Base-by-base conservation (phyloP, 2,329 filamentous ascomycete species). In the Aspergillus sp. region DNA sequence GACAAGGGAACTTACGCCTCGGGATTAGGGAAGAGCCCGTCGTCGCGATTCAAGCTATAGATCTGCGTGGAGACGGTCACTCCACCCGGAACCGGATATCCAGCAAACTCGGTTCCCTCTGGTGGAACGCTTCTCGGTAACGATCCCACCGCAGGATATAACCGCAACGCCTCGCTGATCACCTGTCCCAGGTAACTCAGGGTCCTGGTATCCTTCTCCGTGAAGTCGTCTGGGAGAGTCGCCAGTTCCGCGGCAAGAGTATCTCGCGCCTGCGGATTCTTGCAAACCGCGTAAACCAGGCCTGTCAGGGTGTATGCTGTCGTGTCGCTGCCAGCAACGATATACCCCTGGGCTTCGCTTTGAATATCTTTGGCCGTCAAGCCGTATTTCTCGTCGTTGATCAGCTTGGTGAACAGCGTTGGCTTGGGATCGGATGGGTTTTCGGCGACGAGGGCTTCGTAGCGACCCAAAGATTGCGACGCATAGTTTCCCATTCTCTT, bases 261-360 rank as follows among this genome's bases (percentile, higher is more conserved):
- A 3, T 41, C 29, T 8, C 35, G 36, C 11, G 55, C 33, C 1
- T 20, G 24, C 1, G 19, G 28, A 12, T 50, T 30, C 11, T 31
- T 27, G 15, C 44, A 52, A 3, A 52, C 51, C 1, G 46, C 37
- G 27, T 46, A 48, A 3, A 44, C 37, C 3, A 56, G 45, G 24
- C 71, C 73, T 0, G 69, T 73, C 26, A 74, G 38, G 0, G 67
- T 66, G 8, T 61, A 57, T 1, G 69, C 63, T 0, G 70, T 72
- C 0, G 71, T 74, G 35, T 73, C 69, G 24, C 59, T 68, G 2
- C 71, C 71, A 1, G 69, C 71, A 4, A 68, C 35, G 28, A 74
- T 72, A 39, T 67, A 69, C 0, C 42, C 46, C 5, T 55, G 51
- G 0, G 68, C 67, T 28, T 69, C 62, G 11, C 45, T 41, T 3